A percentile compares a stretch with the other conserved stretches of the same genome.
Conservation (phyloP, 306 rosid genomes). For the Cucumis melo region DNA sequence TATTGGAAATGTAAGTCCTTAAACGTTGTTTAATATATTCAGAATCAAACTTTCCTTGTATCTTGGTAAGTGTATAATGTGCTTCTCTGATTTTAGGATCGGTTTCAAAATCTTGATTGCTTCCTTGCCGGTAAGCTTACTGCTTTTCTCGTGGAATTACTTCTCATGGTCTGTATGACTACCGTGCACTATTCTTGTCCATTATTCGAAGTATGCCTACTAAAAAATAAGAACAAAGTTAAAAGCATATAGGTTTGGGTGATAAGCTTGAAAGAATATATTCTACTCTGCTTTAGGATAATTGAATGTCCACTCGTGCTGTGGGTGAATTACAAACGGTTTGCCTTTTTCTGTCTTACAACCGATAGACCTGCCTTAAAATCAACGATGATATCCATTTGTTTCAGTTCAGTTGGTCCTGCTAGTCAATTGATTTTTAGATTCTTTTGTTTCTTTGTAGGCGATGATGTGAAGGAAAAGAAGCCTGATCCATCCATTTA, state of each 20-base stretch:
- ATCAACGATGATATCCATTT: not conserved
- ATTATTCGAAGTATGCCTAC: not conserved
- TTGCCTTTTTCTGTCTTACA: not conserved
- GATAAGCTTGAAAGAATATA: not conserved
- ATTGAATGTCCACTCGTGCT: not conserved
- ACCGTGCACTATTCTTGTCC: not conserved
- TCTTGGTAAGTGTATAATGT: slow-evolving; percentile 24
- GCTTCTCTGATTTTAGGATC: slow-evolving; percentile 45
- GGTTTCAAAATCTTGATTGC: slow-evolving; percentile 91
- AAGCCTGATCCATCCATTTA: slow-evolving; percentile 94
- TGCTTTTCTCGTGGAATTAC: not conserved
- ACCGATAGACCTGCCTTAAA: not conserved
- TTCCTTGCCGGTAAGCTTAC: slow-evolving; percentile 78
- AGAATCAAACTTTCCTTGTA: not conserved
- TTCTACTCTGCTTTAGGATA: not conserved
- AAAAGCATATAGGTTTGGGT: not conserved
- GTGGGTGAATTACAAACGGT: not conserved
- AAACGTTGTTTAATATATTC: not conserved
- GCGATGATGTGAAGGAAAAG: slow-evolving; percentile 93
- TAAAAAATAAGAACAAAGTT: not conserved
- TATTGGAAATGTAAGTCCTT: slow-evolving; percentile 55
- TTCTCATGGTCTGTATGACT: not conserved
- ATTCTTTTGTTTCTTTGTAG: slow-evolving; percentile 17
- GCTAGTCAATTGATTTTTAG: not conserved
- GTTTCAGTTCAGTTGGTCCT: not conserved